Evolutionary conservation across 441 rosid genomes (phyloP), one percentile per base, ranked within the genome.

Genomic region (Gossypium schwendimanii): DNA sequence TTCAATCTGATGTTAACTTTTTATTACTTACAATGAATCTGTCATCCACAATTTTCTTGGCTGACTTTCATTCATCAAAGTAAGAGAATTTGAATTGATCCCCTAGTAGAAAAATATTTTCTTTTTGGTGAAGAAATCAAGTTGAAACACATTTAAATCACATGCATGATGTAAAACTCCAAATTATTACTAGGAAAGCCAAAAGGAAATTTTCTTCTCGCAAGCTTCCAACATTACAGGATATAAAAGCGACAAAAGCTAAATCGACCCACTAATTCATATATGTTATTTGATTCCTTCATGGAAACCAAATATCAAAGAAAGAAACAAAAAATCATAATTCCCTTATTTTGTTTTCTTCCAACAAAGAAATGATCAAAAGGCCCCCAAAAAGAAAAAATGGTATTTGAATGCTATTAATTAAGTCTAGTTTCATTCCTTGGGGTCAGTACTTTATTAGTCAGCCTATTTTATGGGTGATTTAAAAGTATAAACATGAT

Each of bases 181-280:
- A 28, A 60, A 60, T 28, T 60, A 60, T 28, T 60, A 28, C 1
- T 14, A 60, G 64, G 64, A 60, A 64, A 49, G 71, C 24, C 71
- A 21, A 67, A 67, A 67, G 24, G 23, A 49, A 67, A n/a, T 8
- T 67, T 26, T 33, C 63, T 33, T 60, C 41, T 33, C 6, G 7
- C 64, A 12, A 10, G 14, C 14, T 70, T 39, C 62, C 61, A 54
- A 14, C 20, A 54, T 6, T 28, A 15, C 5, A 71, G 5, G 28
- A 18, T 18, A 39, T 39, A 9, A 21, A 62, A 12, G 1, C 11
- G 39, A 61, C 31, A 58, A 17, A 14, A 47, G 55, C 39, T 45
- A n/a, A 24, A 20, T 12, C 52, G 69, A 14, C 31, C 69, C 60
- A 52, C 36, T 36, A 4, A 20, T 54, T 67, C 17, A 24, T 3